A percentile compares a stretch with the other conserved stretches of the same genome.
These are phyloP conservation scores for Colletotrichum sp. DNA, from an alignment of 2,329 filamentous ascomycete species.

Conservation along the genomic window DNA sequence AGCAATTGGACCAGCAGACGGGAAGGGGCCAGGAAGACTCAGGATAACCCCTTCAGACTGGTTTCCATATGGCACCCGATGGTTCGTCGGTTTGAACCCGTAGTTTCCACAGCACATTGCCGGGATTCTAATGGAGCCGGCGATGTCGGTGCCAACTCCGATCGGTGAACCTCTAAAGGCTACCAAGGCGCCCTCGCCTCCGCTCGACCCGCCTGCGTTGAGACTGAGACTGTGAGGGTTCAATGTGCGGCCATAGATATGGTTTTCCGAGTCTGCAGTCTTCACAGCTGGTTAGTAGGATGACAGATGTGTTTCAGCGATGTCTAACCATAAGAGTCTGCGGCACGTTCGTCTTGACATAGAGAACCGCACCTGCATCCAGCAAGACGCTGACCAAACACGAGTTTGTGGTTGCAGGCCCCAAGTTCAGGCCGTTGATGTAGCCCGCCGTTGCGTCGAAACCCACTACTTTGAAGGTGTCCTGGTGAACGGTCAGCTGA, in stretches of 20 bases:
- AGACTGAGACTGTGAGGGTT: background rate
- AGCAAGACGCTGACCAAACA: background rate
- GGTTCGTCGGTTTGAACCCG: background rate
- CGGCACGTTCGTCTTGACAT: background rate
- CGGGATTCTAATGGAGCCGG: background rate
- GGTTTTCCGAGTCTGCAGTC: background rate
- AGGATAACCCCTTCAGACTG: background rate
- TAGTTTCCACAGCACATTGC: background rate
- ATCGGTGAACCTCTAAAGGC: background rate
- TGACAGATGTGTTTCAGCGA: fast-evolving
- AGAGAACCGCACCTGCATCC: background rate
- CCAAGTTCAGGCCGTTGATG: background rate
- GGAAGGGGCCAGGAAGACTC: background rate
- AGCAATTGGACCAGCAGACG: background rate
- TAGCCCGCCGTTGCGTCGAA: background rate
- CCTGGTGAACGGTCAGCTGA: background rate
- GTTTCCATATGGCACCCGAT: background rate
- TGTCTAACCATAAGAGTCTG: background rate
- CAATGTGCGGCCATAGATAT: background rate
- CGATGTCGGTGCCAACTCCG: background rate
- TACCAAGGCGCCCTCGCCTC: background rate
- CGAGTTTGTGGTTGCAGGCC: background rate
- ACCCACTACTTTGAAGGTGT: background rate
- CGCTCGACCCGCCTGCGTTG: background rate
- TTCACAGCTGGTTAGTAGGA: background rate